Evolutionary conservation across 2,329 filamentous ascomycete genomes (phyloP), one percentile per base, ranked within the genome.

Genomic region (Curvularia sp.): DNA sequence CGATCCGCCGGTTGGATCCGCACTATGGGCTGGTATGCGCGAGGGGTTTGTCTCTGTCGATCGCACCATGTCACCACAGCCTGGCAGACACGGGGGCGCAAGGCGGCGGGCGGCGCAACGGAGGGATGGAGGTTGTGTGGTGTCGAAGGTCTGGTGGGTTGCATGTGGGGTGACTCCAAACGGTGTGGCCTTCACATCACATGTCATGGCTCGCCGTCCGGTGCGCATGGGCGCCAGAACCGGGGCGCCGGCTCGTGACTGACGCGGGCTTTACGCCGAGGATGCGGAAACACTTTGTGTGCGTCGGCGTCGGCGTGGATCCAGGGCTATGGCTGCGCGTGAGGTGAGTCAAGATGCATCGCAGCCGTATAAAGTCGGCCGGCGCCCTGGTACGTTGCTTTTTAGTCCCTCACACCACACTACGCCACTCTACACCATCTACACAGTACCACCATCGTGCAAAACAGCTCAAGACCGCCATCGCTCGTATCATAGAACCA

Each of bases 131-230:
- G 22, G 22, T 35, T n/a, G 33, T 35, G 13, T 15, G 9, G 41
- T 43, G 9, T 22, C 7, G 22, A 43, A 8, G 41, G 22, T 5
- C 5, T 43, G 46, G 46, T 48, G 46, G 46, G 46, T 48, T 48
- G 42, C 42, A 44, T 44, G 42, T 44, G 42, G 42, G 42, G 42
- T 44, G 42, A 44, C 12, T 33, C 44, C 44, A 48, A 48, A 48
- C 44, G 44, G 44, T 48, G 44, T 48, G 44, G 44, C 44, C 44
- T 35, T 48, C 44, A 48, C 30, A 48, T 48, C 44, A 48, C 44
- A 48, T 48, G 44, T 48, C 44, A 48, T 33, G 26, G 24, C 24
- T 33, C 4, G 5, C 20, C 10, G 41, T 43, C 20, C 41, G 20
- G 41, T 31, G 28, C 30, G 44, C 28, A 35, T 20, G 28, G 44